Conservation (phyloP, 2,329 filamentous ascomycete genomes). For the Dothiorella sarmentorum region DNA sequence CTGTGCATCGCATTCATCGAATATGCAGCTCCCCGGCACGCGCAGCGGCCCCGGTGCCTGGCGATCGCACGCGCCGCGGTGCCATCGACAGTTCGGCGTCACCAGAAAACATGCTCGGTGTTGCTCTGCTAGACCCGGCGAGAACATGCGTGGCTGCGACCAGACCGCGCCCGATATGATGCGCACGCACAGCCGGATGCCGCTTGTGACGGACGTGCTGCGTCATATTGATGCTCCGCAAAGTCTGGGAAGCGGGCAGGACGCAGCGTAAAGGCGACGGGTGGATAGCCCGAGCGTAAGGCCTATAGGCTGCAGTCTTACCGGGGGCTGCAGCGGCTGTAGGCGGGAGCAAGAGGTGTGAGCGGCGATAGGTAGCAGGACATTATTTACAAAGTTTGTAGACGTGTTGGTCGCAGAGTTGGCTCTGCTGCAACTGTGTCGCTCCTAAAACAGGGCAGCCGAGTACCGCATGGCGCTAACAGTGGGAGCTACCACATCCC, state of each 20-base stretch:
- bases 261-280: not conserved
- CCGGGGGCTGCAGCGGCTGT: not conserved
- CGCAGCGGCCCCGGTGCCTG: not conserved
- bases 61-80: not conserved
- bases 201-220: slow-evolving; percentile 1
- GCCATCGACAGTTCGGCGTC: too few species aligned
- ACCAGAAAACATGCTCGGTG: not conserved
- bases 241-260: slow-evolving; percentile 1
- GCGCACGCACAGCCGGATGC: not conserved
- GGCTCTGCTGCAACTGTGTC: not conserved
- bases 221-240: slow-evolving; percentile 8
- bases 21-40: slow-evolving; percentile 1
- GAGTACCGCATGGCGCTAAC: not conserved
- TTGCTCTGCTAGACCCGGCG: too few species aligned
- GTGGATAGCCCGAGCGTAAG: too few species aligned
- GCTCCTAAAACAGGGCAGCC: not conserved
- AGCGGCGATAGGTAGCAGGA: not conserved
- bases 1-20: not conserved
- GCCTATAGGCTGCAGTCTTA: too few species aligned
- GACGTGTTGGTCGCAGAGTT: not conserved
- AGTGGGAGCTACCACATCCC: slow-evolving; percentile 2
- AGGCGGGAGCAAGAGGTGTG: not conserved
- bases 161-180: not conserved
- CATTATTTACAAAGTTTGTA: too few species aligned
- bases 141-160: too few species aligned